Evolutionary conservation across 768 basidiomycete species (phyloP), one percentile per base, ranked within the genome.

Genomic region (Lactarius tabidus): DNA sequence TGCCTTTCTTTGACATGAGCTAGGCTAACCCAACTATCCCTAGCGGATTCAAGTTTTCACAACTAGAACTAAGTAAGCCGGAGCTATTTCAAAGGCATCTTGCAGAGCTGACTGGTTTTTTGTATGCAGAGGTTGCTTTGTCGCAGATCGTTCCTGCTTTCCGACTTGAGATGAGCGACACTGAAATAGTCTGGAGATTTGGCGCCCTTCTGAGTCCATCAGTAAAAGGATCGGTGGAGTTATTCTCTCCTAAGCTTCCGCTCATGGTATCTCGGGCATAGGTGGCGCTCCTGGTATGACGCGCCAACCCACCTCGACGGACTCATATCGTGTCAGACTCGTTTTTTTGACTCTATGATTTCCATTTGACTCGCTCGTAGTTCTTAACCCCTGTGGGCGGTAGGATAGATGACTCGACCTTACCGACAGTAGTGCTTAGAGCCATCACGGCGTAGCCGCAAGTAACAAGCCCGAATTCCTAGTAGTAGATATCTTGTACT

Each of bases 11-110:
- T 20, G n/a, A n/a, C n/a, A n/a, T n/a, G n/a, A n/a, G n/a, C n/a
- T n/a, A n/a, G 33, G n/a, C 28, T 33, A 38, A 48, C 31, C 7
- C 12, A n/a, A n/a, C 23, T n/a, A 45, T 45, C 18, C 18, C 33
- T 61, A 76, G 75, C 35, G 78, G 78, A 54, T 79, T 78, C 72
- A 78, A 79, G 59, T 78, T 77, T 63, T 74, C 75, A 1, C 74
- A 75, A 10, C 10, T 45, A 45, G 43, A 45, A 45, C n/a, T 23
- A 10, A 45, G 43, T 45, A 45, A 45, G 43, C 33, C 9, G 10
- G 43, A 45, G 23, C 4, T 45, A 10, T 4, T n/a, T 23, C 3
- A n/a, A 23, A 45, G 9, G n/a, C 6, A 45, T 45, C 58, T 69
- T 78, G n/a, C 75, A 78, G 63, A 77, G 77, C 73, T 78, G 76